These are phyloP conservation scores for Eucalyptus caleyi DNA, from an alignment of 345 rosid genomes.

Conservation along the genomic window DNA sequence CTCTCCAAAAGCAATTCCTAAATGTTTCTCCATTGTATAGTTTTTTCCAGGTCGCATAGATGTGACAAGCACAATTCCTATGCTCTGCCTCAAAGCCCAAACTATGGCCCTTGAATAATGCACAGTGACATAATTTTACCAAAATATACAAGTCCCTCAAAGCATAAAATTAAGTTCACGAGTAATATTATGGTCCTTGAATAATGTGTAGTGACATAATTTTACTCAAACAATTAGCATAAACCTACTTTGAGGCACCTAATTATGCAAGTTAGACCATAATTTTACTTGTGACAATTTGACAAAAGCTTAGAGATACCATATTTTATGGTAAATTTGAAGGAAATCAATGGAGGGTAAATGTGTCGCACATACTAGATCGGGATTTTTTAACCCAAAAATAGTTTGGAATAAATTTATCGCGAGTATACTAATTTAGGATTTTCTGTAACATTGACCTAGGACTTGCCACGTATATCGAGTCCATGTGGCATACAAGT, in stretches of 20 bases:
- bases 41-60: not conserved
- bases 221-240: not conserved
- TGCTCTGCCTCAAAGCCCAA: not conserved
- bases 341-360: not conserved
- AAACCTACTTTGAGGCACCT: not conserved
- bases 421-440: accelerated
- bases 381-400: too few relatives aligned
- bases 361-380: not conserved
- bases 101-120: not conserved
- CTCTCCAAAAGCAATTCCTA: not conserved
- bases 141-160: not conserved
- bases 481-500: not conserved
- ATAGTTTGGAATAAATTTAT: too few relatives aligned
- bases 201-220: not conserved
- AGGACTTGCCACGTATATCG: not conserved
- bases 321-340: too few relatives aligned
- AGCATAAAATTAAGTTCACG: not conserved
- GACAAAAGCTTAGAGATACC: not conserved
- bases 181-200: not conserved
- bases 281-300: not conserved
- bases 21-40: not conserved
- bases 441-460: accelerated
- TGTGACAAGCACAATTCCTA: not conserved
- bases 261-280: not conserved
- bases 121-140: not conserved